Evolutionary conservation across 192 early-diverging fungal genomes (phyloP), one percentile per base, ranked within the genome.

Genomic region (Coemansia sp.): DNA sequence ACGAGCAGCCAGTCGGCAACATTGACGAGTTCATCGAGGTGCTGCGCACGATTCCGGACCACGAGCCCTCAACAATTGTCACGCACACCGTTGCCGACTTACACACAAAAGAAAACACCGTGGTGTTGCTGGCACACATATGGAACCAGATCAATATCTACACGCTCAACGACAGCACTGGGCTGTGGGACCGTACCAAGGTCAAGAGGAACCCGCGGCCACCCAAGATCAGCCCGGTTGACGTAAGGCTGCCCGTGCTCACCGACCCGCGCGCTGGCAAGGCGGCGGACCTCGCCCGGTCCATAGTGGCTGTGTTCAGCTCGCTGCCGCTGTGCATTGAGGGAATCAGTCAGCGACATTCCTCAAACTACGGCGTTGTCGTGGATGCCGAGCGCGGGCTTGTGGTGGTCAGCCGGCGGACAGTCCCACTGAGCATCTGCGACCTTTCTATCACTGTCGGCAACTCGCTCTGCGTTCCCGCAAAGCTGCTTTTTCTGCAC

Each of bases 401-500:
- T 38, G 89, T 96, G 23, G 81, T 94, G 11, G 89, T 89, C 49
- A 85, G 89, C 45, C 88, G 93, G 18, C 86, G 89, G 54, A 89
- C 90, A 18, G 86, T 98, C 9, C 89, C 89, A 1, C 84, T 90
- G 62, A 82, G 78, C 27, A 69, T 92, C 46, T 90, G 92, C 27
- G 91, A 94, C 52, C 80, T 95, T 25, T 81, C 82, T 35, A 75
- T 98, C 30, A 92, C 90, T 0, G 87, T 98, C 69, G 92, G 88
- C 40, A 90, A 94, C 62, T 87, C 87, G 28, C 85, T 93, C n/a
- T 87, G 91, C 40, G 88, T 98, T 57, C 94, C 93, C 0, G 95
- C 85, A 18, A 86, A 85, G 57, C 72, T 95, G 40, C 60, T 88
- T 6, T 93, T 91, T 58, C 48, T 92, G 38, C 95, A 98, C 54